Conservation (phyloP, 2,329 filamentous ascomycete genomes). For the Zymoseptoria ardabiliae region DNA sequence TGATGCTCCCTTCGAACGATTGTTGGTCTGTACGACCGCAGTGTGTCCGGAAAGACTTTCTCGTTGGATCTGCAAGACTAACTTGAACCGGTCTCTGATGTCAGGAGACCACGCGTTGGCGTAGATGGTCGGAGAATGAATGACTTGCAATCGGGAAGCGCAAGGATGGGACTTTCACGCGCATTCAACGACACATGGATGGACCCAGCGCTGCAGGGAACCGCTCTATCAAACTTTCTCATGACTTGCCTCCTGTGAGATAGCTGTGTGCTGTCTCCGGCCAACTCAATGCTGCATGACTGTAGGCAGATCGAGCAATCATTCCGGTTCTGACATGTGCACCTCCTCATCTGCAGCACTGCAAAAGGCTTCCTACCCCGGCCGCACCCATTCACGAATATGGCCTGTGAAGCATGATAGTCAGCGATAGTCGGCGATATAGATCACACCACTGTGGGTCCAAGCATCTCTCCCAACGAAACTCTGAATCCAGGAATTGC, state of each 20-base stretch:
- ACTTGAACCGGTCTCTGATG: too few species aligned
- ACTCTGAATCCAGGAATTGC: not conserved
- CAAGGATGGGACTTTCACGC: too few species aligned
- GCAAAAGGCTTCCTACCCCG: slow-evolving; percentile 30
- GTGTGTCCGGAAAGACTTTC: not conserved
- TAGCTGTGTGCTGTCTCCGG: too few species aligned
- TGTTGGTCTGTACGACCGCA: not conserved
- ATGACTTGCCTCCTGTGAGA: too few species aligned
- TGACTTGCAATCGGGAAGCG: too few species aligned
- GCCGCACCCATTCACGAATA: slow-evolving; percentile 67
- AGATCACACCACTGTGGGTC: slow-evolving; percentile 5
- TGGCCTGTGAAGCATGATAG: slow-evolving; percentile 48
- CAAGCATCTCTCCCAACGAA: slow-evolving; percentile 8
- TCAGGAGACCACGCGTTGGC: too few species aligned
- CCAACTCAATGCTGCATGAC: not conserved
- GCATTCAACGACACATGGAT: too few species aligned
- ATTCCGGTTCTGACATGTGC: not conserved
- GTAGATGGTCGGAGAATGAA: too few species aligned
- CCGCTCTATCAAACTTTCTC: too few species aligned
- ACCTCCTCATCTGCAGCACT: slow-evolving; percentile 1
- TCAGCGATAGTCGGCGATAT: not conserved
- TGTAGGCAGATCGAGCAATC: not conserved
- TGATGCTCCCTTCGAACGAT: not conserved
- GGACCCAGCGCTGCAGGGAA: too few species aligned
- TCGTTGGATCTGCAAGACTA: not conserved